A percentile compares a stretch with the other conserved stretches of the same genome.
phyloP scores from a whole-genome alignment of 352 stramenopile species.

The Phytophthora melonis region DNA sequence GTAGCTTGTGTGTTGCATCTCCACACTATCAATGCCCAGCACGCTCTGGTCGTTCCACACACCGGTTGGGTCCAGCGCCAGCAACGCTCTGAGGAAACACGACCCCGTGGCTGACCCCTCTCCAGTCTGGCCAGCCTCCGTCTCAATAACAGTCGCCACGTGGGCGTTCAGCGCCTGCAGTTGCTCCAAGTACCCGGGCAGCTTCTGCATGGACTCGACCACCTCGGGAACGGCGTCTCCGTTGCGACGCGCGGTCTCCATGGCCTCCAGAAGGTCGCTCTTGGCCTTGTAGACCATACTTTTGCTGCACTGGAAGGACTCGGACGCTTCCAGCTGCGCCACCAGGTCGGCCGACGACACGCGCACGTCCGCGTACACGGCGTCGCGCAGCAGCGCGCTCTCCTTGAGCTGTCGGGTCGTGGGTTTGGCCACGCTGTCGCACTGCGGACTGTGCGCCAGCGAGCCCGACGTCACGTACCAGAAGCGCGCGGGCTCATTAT shows the following conservation, averaged over 20 bases:
- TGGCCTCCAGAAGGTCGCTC: constrained; percentile 53
- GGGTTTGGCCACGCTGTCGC: constrained; percentile 49
- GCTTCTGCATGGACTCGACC: constrained; percentile 36
- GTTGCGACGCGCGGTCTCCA: constrained; percentile 35
- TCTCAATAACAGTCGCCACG: constrained; percentile 43
- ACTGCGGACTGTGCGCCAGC: constrained; percentile 45
- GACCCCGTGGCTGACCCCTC: neutral
- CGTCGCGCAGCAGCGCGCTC: constrained; percentile 49
- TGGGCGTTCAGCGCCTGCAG: constrained; percentile 49
- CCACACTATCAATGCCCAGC: constrained; percentile 47
- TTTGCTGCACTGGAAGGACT: constrained; percentile 54
- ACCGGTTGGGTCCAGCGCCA: constrained; percentile 51
- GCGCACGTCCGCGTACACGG: constrained; percentile 49
- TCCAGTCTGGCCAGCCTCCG: constrained; percentile 16
- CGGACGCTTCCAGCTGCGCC: constrained; percentile 41
- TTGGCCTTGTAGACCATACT: constrained; percentile 72
- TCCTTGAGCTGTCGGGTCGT: constrained; percentile 55
- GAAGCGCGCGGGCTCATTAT: constrained; percentile 26
- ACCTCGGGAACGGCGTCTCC: constrained; percentile 13
- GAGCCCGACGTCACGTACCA: constrained; percentile 69
- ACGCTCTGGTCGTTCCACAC: constrained; percentile 56
- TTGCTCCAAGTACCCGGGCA: constrained; percentile 56
- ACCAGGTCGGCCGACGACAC: constrained; percentile 53
- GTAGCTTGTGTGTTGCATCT: constrained; percentile 39
- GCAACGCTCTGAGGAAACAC: constrained; percentile 42